These are phyloP conservation scores for Populus davidiana DNA, from an alignment of 345 rosid genomes.

Conservation along the genomic window DNA sequence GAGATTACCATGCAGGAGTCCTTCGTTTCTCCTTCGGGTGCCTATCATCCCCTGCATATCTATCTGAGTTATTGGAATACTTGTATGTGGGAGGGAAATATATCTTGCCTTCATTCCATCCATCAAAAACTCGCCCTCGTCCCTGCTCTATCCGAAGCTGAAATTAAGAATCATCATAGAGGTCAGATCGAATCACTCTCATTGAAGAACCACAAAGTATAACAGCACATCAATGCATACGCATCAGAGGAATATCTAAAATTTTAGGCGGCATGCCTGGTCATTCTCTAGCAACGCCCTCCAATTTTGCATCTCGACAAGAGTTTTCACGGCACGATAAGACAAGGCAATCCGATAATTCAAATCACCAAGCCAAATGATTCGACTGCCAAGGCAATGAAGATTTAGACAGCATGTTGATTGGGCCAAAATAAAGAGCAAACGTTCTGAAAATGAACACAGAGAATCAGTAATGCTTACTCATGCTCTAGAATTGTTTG, in stretches of 20 bases:
- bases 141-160: constrained; percentile 84
- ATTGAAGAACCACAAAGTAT: background rate
- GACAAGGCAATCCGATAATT: constrained; percentile 91
- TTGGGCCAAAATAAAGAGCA: background rate
- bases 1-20: constrained; percentile 88
- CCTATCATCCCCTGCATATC: constrained; percentile 80
- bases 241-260: background rate
- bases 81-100: constrained; percentile 98
- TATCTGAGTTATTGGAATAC: constrained; percentile 88
- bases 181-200: constrained; percentile 13
- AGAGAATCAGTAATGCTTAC: constrained; percentile 31
- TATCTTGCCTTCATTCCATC: constrained; percentile 92
- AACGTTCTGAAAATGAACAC: background rate
- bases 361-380: constrained; percentile 97
- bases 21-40: constrained; percentile 86
- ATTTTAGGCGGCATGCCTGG: constrained; percentile 53
- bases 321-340: constrained; percentile 79
- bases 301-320: constrained; percentile 99
- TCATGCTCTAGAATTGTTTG: constrained; percentile 84
- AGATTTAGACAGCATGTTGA: background rate
- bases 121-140: constrained; percentile 69
- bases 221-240: background rate
- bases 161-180: constrained; percentile 12
- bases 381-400: constrained; percentile 48
- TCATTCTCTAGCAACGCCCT: constrained; percentile 83